Base-by-base conservation (phyloP, 1,284 basidiomycete species). In the Psilocybe mexicana region DNA sequence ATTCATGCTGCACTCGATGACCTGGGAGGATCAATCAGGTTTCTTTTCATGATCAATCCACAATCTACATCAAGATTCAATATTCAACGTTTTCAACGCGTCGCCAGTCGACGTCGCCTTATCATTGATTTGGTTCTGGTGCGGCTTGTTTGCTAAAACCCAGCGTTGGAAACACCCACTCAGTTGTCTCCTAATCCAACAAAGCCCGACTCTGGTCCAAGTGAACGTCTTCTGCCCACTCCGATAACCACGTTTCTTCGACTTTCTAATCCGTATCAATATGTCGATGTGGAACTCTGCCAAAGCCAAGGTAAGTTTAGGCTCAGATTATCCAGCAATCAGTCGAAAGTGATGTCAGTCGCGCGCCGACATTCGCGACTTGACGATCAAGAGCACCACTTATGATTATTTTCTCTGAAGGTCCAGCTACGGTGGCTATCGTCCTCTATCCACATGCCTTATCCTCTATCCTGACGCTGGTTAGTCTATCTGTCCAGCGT, bases 401-500 rank as follows among this genome's bases (percentile, higher is more conserved):
- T 35, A 51, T 40, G 26, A 56, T 54, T 25, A 50, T 30, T 50
- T 26, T 44, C 3, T 28, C 49, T 46, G 49, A 55, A 89, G 87
- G 84, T 90, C 52, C 86, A 88, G 70, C 78, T 89, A 59, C 82
- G 85, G 86, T 90, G 47, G 76, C 63, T 57, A 62, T 52, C 23
- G 43, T 51, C 38, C 52, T 36, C 30, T 53, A 36, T 47, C 6
- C 28, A 59, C 11, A n/a, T 3, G 24, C 40, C 46, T 48, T 53
- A 36, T 36, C 18, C 58, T 18, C 51, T 43, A 50, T 60, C 38
- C 47, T 33, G 47, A 45, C 62, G 14, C 28, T 10, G n/a, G 5
- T 26, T 53, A 95, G 93, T 62, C 83, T 98, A 48, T 92, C 94
- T 2, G 90, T 96, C 30, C 95, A 98, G 73, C 87, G 96, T 5